Percentiles rank a stretch among this genome's conserved stretches.
phyloP scores from a whole-genome alignment of 495 filamentous ascomycete species.

The Xylaria bambusicola region DNA sequence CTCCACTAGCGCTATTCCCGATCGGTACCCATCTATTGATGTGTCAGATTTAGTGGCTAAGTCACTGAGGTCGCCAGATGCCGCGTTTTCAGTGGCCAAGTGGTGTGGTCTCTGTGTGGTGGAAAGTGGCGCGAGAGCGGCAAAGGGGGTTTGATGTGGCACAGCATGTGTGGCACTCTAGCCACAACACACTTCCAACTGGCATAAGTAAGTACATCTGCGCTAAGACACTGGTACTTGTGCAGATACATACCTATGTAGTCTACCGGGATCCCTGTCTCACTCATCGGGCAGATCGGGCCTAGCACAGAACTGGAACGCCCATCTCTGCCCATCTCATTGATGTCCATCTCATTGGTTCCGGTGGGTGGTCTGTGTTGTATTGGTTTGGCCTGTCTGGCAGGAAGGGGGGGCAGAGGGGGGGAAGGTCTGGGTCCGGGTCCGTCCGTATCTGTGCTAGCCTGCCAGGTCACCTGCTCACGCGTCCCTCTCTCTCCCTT shows the following conservation, averaged over 20 bases:
- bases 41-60: background rate
- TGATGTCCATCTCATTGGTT: no score
- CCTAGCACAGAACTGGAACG: no score
- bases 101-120: background rate
- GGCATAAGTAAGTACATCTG: background rate
- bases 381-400: no score
- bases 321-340: no score
- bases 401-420: no score
- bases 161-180: slow-evolving; percentile 8
- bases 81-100: background rate
- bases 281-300: no score
- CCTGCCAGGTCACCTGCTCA: slow-evolving; percentile 19
- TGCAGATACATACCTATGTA: background rate
- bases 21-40: background rate
- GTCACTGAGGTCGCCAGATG: background rate
- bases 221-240: background rate
- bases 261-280: no score
- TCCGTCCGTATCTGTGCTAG: background rate
- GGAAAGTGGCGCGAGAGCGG: no score
- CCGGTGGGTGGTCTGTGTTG: no score
- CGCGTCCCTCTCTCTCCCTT: slow-evolving; percentile 3
- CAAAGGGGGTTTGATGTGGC: no score
- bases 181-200: background rate
- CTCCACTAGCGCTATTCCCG: background rate
- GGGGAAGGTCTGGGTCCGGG: no score